Base-by-base conservation (phyloP, 2,329 filamentous ascomycete genomes). In the Fusarium nelsonii region DNA sequence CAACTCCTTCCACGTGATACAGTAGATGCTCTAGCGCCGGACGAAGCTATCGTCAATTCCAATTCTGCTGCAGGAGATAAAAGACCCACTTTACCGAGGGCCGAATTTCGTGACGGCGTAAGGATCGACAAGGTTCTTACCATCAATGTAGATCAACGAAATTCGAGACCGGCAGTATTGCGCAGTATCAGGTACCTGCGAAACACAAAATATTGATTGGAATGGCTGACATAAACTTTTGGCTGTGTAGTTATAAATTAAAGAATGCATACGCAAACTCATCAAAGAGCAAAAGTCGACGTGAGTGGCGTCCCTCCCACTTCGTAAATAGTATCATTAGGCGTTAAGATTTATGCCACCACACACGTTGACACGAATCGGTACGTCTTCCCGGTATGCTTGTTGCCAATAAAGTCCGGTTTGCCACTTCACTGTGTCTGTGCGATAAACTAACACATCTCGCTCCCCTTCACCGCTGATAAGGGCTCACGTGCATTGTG, bases 321-420 rank as follows among this genome's bases (percentile, higher is more conserved):
- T 54, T 59, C 49, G 43, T 53, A 51, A 55, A 44, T 32, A 48
- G 51, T 28, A 59, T 36, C 41, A 53, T 44, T 36, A 28, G 52
- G 66, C 66, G 62, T 68, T 54, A 68, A 70, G 44, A 55, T 64
- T 63, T 43, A 64, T 67, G 56, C 62, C 62, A 49, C 36, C 62
- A 64, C 57, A 55, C 44, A 58, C 41, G 50, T 63, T 62, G 36
- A 26, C 20, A 55, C 41, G 59, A 56, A 56, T 18, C 30, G 48
- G 40, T 44, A 23, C 46, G 46, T 33, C 40, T 45, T 44, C 18
- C 32, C 28, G 23, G 6, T 30, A 34, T 49, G 41, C 36, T 53
- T 65, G 16, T 51, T 52, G 33, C 39, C 15, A 48, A 65, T 44
- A 55, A 40, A 63, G 46, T 32, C n/a, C 14, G 36, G 16, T 43